Base-by-base conservation (phyloP, 2,329 filamentous ascomycete species). In the Diplodia intermedia region DNA sequence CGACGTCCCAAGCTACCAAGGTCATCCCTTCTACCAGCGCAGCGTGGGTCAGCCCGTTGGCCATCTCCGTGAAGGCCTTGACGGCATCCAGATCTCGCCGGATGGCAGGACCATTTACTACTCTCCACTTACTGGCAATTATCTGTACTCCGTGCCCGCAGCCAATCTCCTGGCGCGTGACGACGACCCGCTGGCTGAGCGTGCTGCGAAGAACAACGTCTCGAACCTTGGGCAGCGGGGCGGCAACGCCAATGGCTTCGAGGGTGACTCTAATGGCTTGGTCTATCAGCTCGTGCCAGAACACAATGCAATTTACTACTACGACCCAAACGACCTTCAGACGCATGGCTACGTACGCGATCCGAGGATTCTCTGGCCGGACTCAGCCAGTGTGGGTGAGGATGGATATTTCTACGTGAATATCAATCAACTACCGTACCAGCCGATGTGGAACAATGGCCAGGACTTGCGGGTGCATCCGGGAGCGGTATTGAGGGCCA, bases 211-310 rank as follows among this genome's bases (percentile, higher is more conserved):
- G n/a, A 78, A 81, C 65, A 84, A 83, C 63, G 82, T 85, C 11
- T 79, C 78, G 4, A 79, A 75, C 33, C 79, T 83, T 14, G 83
- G 83, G 78, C 73, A 78, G 31, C 80, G 79, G 23, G 84, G 83
- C 54, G 83, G 83, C 1, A 77, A 83, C 5, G 82, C 79, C 4
- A 83, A 85, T 70, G 84, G 84, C 0, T 79, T 85, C 47, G 83
- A 86, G 70, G 83, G 81, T 1, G 84, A 85, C 63, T 80, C 77
- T 5, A 84, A 85, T 56, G 80, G 79, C 0, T 72, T 82, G 52
- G 78, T 86, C 47, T 86, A 86, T 66, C 76, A 79, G 55, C 81
- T 82, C 3, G 82, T 83, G 65, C 78, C 81, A 26, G 83, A 86
- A 75, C 78, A 81, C 14, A 84, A 85, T 69, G 79, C 82, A 0